Conservation (phyloP, 2,329 filamentous ascomycete genomes). For the Microcera coccophila region DNA sequence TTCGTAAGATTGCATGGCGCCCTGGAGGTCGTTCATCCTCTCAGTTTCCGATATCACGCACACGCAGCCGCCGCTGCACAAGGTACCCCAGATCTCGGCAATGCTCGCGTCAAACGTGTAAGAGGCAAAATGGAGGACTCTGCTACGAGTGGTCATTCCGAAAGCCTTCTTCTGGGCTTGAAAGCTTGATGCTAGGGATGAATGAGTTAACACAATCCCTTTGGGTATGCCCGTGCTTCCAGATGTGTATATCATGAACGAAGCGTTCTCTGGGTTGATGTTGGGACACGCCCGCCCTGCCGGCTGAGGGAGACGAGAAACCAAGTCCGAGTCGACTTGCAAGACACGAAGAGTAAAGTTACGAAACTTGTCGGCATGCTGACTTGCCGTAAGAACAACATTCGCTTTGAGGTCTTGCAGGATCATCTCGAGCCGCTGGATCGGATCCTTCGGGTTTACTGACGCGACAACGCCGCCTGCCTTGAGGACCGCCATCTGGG, state of each 20-base stretch:
- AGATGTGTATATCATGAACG: slow-evolving; percentile 21
- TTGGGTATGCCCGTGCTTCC: slow-evolving; percentile 20
- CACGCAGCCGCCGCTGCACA: slow-evolving; percentile 4
- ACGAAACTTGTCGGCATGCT: neutral
- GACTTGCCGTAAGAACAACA: neutral
- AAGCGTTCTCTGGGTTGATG: slow-evolving; percentile 2
- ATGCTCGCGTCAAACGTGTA: slow-evolving; percentile 8
- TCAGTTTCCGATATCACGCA: slow-evolving; percentile 7
- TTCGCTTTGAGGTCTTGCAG: neutral
- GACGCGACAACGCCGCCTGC: slow-evolving; percentile 30
- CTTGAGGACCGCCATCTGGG: slow-evolving; percentile 35
- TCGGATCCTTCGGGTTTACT: slow-evolving; percentile 13
- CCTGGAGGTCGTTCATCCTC: slow-evolving; percentile 1
- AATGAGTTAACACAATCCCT: slow-evolving; percentile 17
- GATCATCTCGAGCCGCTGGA: neutral
- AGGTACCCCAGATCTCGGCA: slow-evolving; percentile 1
- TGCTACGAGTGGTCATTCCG: neutral
- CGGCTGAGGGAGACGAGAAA: neutral
- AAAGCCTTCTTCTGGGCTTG: neutral
- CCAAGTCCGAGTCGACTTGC: neutral
- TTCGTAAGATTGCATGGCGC: neutral
- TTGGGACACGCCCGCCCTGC: neutral
- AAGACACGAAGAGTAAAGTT: no score
- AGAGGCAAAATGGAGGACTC: slow-evolving; percentile 2
- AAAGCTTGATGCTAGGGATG: slow-evolving; percentile 1